phyloP scores from a whole-genome alignment of 805 yeast species.

The Zygosaccharomyces bisporus region DNA sequence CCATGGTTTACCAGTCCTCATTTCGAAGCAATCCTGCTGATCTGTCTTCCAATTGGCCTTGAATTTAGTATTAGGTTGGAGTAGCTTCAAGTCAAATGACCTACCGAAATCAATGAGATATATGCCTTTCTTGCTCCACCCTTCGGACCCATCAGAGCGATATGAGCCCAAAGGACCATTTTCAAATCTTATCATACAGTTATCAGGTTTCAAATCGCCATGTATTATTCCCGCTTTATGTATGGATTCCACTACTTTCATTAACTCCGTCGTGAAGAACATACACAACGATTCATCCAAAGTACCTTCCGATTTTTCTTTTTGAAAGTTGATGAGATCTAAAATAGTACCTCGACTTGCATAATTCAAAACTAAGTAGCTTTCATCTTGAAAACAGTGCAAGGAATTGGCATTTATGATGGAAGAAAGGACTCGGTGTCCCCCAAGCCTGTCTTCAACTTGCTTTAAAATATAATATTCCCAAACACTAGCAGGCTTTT shows the following conservation, averaged over 20 bases:
- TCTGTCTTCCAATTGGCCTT: constrained; percentile 57
- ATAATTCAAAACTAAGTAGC: constrained; percentile 62
- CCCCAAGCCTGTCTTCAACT: constrained; percentile 43
- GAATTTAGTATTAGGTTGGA: constrained; percentile 50
- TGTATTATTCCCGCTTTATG: constrained; percentile 69
- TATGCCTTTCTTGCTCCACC: constrained; percentile 54
- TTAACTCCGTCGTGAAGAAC: constrained; percentile 60
- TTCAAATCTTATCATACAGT: constrained; percentile 68
- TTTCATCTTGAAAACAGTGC: constrained; percentile 60
- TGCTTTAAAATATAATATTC: constrained; percentile 71
- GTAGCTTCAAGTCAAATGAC: constrained; percentile 64
- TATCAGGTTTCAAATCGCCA: constrained; percentile 83
- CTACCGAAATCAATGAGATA: constrained; percentile 78
- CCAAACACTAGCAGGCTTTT: constrained; percentile 69
- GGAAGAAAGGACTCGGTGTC: constrained; percentile 32
- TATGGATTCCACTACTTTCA: constrained; percentile 55
- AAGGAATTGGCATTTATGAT: constrained; percentile 51
- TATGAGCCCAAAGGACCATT: constrained; percentile 30
- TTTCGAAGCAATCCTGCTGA: constrained; percentile 69
- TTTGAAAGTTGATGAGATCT: constrained; percentile 57
- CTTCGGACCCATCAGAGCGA: constrained; percentile 36
- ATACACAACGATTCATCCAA: constrained; percentile 62
- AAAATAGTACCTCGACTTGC: constrained; percentile 67
- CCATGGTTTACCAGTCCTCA: constrained; percentile 62
- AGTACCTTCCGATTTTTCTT: constrained; percentile 28